Evolutionary conservation across 768 basidiomycete species (phyloP).

Genomic region (Fibroporia radiculosa): DNA sequence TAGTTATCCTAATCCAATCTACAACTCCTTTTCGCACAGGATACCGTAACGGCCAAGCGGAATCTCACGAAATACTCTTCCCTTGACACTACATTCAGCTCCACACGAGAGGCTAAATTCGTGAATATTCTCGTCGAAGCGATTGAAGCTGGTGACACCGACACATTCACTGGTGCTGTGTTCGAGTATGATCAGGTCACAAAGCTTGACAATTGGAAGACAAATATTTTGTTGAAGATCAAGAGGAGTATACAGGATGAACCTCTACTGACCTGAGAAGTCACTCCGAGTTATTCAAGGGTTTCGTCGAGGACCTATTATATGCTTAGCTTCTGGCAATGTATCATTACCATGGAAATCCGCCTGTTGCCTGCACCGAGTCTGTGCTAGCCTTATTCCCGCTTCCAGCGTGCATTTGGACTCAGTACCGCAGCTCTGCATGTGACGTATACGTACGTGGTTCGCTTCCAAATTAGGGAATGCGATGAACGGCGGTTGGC

Average conservation of each 20-base stretch:
- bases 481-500: too few relatives aligned
- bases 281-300: too few relatives aligned
- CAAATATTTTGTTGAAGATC: constrained; percentile 79
- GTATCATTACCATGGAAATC: too few relatives aligned
- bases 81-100: constrained; percentile 80
- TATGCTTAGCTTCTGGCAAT: too few relatives aligned
- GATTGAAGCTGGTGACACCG: constrained; percentile 60
- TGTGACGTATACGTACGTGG: too few relatives aligned
- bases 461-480: too few relatives aligned
- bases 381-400: too few relatives aligned
- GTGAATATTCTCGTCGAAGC: constrained; percentile 71
- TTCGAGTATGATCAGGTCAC: constrained; percentile 88
- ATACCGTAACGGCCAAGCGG: constrained; percentile 74
- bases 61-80: constrained; percentile 70
- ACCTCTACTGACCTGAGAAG: constrained; percentile 17
- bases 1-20: background rate
- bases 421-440: too few relatives aligned
- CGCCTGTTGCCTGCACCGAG: too few relatives aligned
- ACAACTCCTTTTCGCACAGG: constrained; percentile 39
- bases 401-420: too few relatives aligned
- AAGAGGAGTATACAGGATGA: constrained; percentile 73
- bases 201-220: constrained; percentile 97
- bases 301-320: too few relatives aligned
- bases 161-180: constrained; percentile 76
- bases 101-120: constrained; percentile 92